phyloP scores from a whole-genome alignment of 1,284 basidiomycete genomes.

The Ganoderma sp. region DNA sequence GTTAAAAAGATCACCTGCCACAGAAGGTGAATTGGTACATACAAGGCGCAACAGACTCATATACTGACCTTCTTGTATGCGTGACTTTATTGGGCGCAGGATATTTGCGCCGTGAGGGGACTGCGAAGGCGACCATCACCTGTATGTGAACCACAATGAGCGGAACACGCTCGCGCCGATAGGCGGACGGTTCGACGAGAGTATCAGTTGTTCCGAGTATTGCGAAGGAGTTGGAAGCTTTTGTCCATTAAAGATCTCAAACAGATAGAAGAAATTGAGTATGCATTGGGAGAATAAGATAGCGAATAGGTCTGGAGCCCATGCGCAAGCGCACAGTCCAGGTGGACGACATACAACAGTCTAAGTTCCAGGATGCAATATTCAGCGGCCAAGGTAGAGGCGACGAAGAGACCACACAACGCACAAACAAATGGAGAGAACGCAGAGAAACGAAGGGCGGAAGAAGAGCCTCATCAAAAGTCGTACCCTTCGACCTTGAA shows the following conservation, averaged over 20 bases:
- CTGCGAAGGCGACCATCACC: too few relatives aligned
- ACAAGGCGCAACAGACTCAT: neutral
- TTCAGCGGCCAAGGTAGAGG: neutral
- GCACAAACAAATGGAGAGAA: neutral
- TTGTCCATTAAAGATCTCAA: neutral
- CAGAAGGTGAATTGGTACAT: neutral
- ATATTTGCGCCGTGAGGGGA: neutral
- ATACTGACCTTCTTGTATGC: neutral
- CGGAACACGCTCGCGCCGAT: too few relatives aligned
- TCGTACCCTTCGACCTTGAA: conserved; percentile 86
- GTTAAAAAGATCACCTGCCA: neutral
- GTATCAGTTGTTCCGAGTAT: neutral
- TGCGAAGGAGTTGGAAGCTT: neutral
- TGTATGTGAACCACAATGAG: too few relatives aligned
- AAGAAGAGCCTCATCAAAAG: conserved; percentile 50
- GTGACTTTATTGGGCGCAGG: neutral
- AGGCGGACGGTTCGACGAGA: too few relatives aligned
- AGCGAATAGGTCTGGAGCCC: conserved; percentile 16
- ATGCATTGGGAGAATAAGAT: conserved; percentile 28
- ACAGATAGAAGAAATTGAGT: conserved; percentile 3
- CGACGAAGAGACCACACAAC: neutral
- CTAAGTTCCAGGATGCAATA: conserved; percentile 21
- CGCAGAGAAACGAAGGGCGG: neutral
- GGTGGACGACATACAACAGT: conserved; percentile 24
- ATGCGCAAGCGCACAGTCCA: conserved; percentile 17